Evolutionary conservation across 2,329 filamentous ascomycete genomes (phyloP), one percentile per base, ranked within the genome.

Genomic region (Xylariomycetidae sp.): DNA sequence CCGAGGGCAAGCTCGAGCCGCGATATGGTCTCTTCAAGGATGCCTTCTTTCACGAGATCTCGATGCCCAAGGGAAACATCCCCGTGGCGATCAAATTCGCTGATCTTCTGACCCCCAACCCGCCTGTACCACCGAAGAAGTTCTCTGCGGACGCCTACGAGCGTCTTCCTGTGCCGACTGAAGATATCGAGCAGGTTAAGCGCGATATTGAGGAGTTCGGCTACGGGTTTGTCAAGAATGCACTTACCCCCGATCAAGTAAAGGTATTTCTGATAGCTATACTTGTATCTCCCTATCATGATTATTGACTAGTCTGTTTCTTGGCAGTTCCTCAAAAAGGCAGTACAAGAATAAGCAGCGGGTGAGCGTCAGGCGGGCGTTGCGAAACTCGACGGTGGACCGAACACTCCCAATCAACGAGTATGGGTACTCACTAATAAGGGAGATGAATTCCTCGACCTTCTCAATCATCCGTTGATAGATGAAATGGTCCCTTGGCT

Each of bases 81-180:
- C 41, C 42, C 15, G 28, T 50, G 6, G 51, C 43, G 2, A 46
- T 53, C 34, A 50, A 50, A 30, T 51, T 53, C 28, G 49, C 42
- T 14, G 51, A 54, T 22, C 30, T 45, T 15, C 34, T 54, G 16
- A 44, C 43, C 16, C 49, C 50, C 10, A 33, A 36, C 14, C 40
- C 39, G 13, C 44, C 51, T 8, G 34, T 33, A 8, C 28, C 38
- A 12, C n/a, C 44, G 16, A 25, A 45, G 14, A 42, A 36, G 30
- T 15, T 28, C 17, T 25, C 13, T 6, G n/a, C 25, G 5, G 60
- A 63, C 30, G 63, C 63, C 14, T 57, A 66, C 3, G 53, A 57
- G 3, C 53, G 53, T 3, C 53, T 67, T 3, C 64, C 50, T 1
- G 61, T 45, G 50, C 48, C 50, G 11, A 54, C 52, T 8, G 45